Evolutionary conservation across 495 filamentous ascomycete genomes (phyloP), one percentile per base, ranked within the genome.

Genomic region (Chlorociboria aeruginascens): DNA sequence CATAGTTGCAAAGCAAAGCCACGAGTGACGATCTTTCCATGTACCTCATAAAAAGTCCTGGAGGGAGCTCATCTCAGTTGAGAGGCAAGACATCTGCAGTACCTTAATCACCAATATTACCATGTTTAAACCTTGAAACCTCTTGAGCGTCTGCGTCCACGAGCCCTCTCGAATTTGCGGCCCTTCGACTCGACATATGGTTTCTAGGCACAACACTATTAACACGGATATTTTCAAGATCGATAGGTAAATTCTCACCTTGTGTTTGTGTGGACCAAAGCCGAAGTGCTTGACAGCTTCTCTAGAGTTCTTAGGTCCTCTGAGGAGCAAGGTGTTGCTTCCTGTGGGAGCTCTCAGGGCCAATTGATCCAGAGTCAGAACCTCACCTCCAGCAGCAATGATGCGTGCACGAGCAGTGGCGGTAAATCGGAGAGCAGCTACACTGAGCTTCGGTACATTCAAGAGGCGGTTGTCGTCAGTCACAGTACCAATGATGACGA

Each of bases 221-320:
- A 67, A 57, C 29, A 17, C 32, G 12, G 4, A 3, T 29, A 10
- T 38, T 6, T 11, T 40, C 25, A 46, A 40, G 52, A 25, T 25
- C 11, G 7, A 6, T 13, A 31, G 14, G 14, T 7, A 14, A 34
- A 25, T 14, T 70, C 79, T 51, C 64, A 89, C 86, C 85, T 98
- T 97, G 78, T 93, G 76, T 68, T 80, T 86, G 77, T 98, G 92
- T 42, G 92, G 92, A 44, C 92, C 92, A 58, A 98, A 83, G 60
- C 92, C 92, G 66, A 98, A 97, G 75, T 97, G 93, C 83, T 95
- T 97, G 63, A 96, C 75, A 41, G 92, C 89, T 81, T 98, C 92
- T 56, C 92, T 78, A 51, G 86, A 68, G 69, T 95, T 96, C 87
- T 95, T 96, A 61, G 93, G 86, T 51, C 92, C 92, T 64, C 93